Evolutionary conservation across 2,329 filamentous ascomycete species (phyloP), one percentile per base, ranked within the genome.

Genomic region (Reticulascus tulasneorum): DNA sequence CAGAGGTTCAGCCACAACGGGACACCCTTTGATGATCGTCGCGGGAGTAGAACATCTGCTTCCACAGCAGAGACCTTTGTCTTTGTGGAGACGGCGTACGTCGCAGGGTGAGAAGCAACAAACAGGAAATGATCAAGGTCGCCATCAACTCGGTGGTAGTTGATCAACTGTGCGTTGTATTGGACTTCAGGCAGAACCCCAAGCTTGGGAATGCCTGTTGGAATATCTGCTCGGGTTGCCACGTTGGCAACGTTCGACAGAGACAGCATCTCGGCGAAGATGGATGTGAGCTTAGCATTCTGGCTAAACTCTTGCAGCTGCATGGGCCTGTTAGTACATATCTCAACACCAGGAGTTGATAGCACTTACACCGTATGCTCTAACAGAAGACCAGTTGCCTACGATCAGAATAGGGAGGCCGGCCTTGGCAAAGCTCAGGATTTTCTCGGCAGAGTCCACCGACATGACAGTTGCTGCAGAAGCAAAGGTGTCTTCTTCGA

Each of bases 91-190:
- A 41, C 35, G 19, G 34, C 34, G 24, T 40, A 42, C 10, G 31
- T 42, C 8, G 30, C 39, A 7, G 39, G 35, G 26, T 31, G 29
- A 5, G 39, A 28, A 9, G 35, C 35, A 10, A 35, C 35, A 29
- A 40, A 33, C 22, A 31, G 31, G 26, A 40, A 41, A 35, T 37
- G 29, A 17, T 41, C 38, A 7, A 37, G 24, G n/a, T 41, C 38
- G 29, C 38, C 38, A 17, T 41, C 38, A 17, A 37, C 29, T 6
- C 38, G 34, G 21, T 41, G 38, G 13, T 41, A 37, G 38, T 36
- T 41, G 24, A 41, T 21, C 6, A 37, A 30, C 29, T 41, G 33
- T 16, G 28, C 15, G 20, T 31, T 27, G 24, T 41, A 34, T 22
- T 41, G 34, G 7, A 37, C 38, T 17, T 21, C 20, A 4, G 38